Evolutionary conservation across 768 basidiomycete genomes (phyloP).

Genomic region (Collybiopsis luxurians): DNA sequence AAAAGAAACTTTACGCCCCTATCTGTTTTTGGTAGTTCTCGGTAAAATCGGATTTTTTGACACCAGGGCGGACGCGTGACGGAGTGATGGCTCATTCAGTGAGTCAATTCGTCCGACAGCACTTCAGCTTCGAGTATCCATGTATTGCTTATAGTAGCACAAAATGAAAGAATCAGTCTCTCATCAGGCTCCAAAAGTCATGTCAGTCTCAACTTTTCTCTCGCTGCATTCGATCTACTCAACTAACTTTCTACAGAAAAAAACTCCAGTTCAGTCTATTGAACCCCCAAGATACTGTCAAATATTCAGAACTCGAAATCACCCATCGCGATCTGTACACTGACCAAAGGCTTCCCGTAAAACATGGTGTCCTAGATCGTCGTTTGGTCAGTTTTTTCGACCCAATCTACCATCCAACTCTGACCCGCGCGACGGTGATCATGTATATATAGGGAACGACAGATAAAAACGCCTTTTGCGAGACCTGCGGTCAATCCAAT

Average conservation of each 20-base stretch:
- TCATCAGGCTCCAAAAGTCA: slow-evolving; percentile 79
- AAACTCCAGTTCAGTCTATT: slow-evolving; percentile 94
- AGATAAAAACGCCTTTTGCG: slow-evolving; percentile 89
- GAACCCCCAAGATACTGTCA: slow-evolving; percentile 93
- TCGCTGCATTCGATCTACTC: no score
- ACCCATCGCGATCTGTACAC: slow-evolving; percentile 92
- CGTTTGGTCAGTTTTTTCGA: slow-evolving; percentile 61
- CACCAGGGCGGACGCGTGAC: no score
- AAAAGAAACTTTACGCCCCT: no score
- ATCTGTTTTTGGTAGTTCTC: no score
- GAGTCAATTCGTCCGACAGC: no score
- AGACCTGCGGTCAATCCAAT: slow-evolving; percentile 89
- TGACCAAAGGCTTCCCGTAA: slow-evolving; percentile 79
- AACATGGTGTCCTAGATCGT: slow-evolving; percentile 90
- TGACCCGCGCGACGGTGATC: no score
- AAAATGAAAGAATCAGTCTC: slow-evolving; percentile 81
- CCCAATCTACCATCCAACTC: neutral
- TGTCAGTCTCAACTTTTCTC: no score
- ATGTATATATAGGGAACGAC: slow-evolving; percentile 75
- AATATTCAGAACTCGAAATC: slow-evolving; percentile 94
- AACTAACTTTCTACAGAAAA: slow-evolving; percentile 55
- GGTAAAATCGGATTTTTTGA: no score
- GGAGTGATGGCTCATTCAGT: no score
- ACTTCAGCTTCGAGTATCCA: no score
- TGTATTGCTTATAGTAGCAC: neutral